Evolutionary conservation across 768 basidiomycete genomes (phyloP).

Genomic region (Glaciozyma martinii): DNA sequence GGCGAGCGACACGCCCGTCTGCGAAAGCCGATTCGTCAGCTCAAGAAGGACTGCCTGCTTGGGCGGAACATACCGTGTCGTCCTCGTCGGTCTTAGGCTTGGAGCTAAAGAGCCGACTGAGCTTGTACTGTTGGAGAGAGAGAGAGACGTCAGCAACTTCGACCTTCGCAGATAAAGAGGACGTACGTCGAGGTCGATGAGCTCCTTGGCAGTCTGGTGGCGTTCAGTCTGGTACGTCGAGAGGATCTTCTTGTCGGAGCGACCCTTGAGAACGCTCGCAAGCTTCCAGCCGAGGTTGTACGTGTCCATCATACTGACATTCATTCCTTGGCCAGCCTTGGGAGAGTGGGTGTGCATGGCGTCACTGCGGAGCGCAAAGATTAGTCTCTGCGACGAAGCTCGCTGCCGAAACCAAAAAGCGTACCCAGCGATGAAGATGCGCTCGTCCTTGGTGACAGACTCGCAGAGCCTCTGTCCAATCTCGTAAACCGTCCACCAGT

Average conservation of each 20-base stretch:
- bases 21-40: constrained; percentile 7
- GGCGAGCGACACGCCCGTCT: constrained; percentile 46
- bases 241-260: too few species aligned
- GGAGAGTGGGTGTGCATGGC: constrained; percentile 30
- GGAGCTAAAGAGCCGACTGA: constrained; percentile 55
- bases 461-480: constrained; percentile 31
- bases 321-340: constrained; percentile 34
- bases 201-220: constrained; percentile 51
- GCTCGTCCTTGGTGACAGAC: constrained; percentile 18
- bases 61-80: constrained; percentile 15
- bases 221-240: constrained; percentile 49
- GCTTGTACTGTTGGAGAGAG: constrained; percentile 42
- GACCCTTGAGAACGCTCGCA: constrained; percentile 43
- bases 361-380: constrained; percentile 10
- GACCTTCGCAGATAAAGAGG: neutral
- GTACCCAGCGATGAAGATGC: constrained; percentile 32
- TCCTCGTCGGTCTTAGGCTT: constrained; percentile 48
- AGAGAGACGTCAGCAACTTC: neutral
- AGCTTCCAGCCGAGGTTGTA: constrained; percentile 69
- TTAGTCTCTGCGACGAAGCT: neutral
- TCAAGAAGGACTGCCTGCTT: too few species aligned
- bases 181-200: constrained; percentile 55
- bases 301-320: constrained; percentile 56
- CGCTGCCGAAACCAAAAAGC: neutral
- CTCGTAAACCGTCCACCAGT: constrained; percentile 34